Evolutionary conservation across 75 land plant genomes (phyloP).

Genomic region (Sequoiadendron giganteum): DNA sequence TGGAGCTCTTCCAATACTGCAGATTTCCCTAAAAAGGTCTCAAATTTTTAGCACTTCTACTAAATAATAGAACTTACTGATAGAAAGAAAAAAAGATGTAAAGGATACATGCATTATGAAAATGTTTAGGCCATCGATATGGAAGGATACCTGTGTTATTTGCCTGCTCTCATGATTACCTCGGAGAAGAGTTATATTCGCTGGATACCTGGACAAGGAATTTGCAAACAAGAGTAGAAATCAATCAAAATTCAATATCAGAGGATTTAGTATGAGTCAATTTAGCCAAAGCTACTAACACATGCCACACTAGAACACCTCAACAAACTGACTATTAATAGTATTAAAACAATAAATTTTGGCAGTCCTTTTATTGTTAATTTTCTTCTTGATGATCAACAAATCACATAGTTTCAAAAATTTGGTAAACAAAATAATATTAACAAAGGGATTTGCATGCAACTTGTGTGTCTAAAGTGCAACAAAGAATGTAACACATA

Average conservation of each 20-base stretch:
- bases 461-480: background rate
- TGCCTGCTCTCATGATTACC: constrained; percentile 99
- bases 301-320: background rate
- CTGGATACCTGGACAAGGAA: constrained; percentile 72
- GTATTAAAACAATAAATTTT: background rate
- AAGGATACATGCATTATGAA: background rate
- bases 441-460: too few relatives aligned
- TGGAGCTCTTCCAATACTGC: background rate
- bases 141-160: constrained; percentile 75
- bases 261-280: background rate
- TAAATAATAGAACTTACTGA: background rate
- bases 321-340: background rate
- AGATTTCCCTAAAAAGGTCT: background rate
- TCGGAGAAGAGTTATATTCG: constrained; percentile 92
- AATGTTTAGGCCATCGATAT: background rate
- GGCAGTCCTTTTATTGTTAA: background rate
- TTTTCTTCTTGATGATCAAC: background rate
- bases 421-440: background rate
- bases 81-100: too few relatives aligned
- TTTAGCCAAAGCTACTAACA: background rate
- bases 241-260: background rate
- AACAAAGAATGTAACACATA: background rate
- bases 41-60: background rate
- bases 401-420: background rate
- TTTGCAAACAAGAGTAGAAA: background rate